Evolutionary conservation across 306 rosid genomes (phyloP).

Genomic region (Quercus wislizeni): DNA sequence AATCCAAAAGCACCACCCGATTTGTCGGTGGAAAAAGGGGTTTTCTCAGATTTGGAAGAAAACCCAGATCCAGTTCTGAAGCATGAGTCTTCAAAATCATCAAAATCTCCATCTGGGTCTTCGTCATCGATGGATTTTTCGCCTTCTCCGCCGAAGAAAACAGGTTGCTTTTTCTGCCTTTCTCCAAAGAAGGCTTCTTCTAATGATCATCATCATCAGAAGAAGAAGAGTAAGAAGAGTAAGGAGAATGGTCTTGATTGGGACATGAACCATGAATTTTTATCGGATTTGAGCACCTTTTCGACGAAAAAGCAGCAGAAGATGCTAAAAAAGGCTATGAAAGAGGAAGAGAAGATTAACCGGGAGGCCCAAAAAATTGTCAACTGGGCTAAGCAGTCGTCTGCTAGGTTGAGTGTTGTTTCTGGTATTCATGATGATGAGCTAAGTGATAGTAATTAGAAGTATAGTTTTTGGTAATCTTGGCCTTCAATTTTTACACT

Average conservation of each 20-base stretch:
- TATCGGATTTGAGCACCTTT: slow-evolving; percentile 56
- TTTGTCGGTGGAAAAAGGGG: background rate
- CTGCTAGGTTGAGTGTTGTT: slow-evolving; percentile 49
- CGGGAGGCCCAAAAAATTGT: slow-evolving; percentile 80
- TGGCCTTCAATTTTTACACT: background rate
- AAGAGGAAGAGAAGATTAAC: slow-evolving; percentile 66
- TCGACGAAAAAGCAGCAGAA: slow-evolving; percentile 58
- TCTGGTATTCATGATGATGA: slow-evolving; percentile 52
- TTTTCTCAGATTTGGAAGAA: slow-evolving; percentile 3
- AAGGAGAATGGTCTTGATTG: slow-evolving; percentile 46
- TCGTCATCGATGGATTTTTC: slow-evolving; percentile 31
- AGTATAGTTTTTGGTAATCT: background rate
- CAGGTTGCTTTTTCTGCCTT: slow-evolving; percentile 75
- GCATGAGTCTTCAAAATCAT: background rate
- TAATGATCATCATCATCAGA: background rate
- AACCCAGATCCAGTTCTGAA: slow-evolving; percentile 17
- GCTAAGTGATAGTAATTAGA: slow-evolving; percentile 41
- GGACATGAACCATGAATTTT: slow-evolving; percentile 46
- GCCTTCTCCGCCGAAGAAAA: slow-evolving; percentile 60
- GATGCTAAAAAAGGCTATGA: slow-evolving; percentile 65
- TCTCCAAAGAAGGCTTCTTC: slow-evolving; percentile 63
- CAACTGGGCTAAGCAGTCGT: slow-evolving; percentile 62
- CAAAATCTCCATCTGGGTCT: background rate
- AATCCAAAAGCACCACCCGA: background rate
- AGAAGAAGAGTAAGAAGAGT: slow-evolving; percentile 25